Percentiles rank a stretch among this genome's conserved stretches.
Evolutionary conservation across 1,284 basidiomycete genomes (phyloP).

Genomic region (Cutaneotrichosporon cyanovorans): DNA sequence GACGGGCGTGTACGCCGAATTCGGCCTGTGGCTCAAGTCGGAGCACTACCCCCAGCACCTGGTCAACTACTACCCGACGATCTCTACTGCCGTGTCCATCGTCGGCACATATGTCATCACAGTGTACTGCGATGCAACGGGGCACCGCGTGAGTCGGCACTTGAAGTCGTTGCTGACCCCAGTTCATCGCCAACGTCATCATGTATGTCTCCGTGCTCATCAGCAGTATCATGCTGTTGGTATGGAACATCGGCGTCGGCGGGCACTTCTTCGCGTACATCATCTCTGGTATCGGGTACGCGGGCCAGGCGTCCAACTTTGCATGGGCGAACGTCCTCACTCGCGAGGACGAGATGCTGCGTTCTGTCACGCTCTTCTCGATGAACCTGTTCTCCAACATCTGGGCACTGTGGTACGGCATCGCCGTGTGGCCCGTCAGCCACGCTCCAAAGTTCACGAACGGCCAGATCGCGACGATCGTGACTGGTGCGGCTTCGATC

Average conservation of each 20-base stretch:
- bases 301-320: constrained; percentile 40
- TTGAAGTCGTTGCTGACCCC: background rate
- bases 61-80: constrained; percentile 34
- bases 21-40: constrained; percentile 31
- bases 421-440: constrained; percentile 34
- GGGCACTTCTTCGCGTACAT: constrained; percentile 36
- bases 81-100: constrained; percentile 32
- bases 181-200: constrained; percentile 38
- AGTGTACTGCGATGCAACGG: constrained; percentile 27
- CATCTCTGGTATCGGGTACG: constrained; percentile 28
- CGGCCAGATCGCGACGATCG: constrained; percentile 38
- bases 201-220: constrained; percentile 29
- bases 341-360: constrained; percentile 37
- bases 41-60: constrained; percentile 6
- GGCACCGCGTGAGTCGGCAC: constrained; percentile 16
- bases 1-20: constrained; percentile 33
- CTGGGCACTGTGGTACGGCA: constrained; percentile 35
- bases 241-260: constrained; percentile 26
- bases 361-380: constrained; percentile 32
- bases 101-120: constrained; percentile 33
- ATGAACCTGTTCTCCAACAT: constrained; percentile 30
- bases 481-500: constrained; percentile 25
- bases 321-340: constrained; percentile 39
- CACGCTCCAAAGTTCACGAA: constrained; percentile 31
- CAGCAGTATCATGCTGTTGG: constrained; percentile 30